Conservation (phyloP, 2,329 filamentous ascomycete genomes). For the Bisporella sp. region DNA sequence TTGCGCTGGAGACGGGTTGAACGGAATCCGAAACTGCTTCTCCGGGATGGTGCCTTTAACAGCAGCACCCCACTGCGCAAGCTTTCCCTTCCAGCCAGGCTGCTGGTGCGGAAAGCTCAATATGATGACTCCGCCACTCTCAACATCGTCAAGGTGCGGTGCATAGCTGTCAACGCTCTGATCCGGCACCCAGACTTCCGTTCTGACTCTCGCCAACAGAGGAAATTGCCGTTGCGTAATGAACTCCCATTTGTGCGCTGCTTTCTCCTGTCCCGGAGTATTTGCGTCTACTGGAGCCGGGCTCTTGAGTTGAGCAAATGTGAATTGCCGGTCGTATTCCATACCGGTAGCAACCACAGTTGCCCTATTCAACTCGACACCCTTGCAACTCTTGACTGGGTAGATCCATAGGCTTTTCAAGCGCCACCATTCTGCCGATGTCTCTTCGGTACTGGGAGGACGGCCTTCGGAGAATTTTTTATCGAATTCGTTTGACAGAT, state of each 20-base stretch:
- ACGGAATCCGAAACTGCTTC: constrained; percentile 59
- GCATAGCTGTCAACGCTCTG: constrained; percentile 44
- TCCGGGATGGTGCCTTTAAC: constrained; percentile 46
- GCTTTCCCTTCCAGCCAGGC: constrained; percentile 38
- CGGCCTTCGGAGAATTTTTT: constrained; percentile 37
- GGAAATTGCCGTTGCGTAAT: constrained; percentile 65
- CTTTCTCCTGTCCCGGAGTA: constrained; percentile 30
- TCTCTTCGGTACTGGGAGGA: constrained; percentile 27
- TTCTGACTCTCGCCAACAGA: constrained; percentile 60
- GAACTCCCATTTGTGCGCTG: constrained; percentile 56
- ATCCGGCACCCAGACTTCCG: constrained; percentile 65
- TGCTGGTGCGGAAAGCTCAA: constrained; percentile 58
- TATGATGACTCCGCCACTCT: constrained; percentile 54
- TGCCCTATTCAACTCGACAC: constrained; percentile 62
- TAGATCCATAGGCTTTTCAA: constrained; percentile 72
- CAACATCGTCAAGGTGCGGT: constrained; percentile 39
- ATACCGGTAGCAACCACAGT: constrained; percentile 63
- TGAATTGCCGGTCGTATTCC: constrained; percentile 75
- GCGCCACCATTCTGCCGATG: constrained; percentile 32
- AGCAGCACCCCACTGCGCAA: constrained; percentile 42
- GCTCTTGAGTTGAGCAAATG: constrained; percentile 62
- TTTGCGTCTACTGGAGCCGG: constrained; percentile 36
- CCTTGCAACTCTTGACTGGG: constrained; percentile 75
- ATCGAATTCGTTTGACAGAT: constrained; percentile 49
- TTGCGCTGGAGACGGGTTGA: constrained; percentile 51